Evolutionary conservation across 2,329 filamentous ascomycete genomes (phyloP).

Genomic region (Paracoccidioides lutzii): DNA sequence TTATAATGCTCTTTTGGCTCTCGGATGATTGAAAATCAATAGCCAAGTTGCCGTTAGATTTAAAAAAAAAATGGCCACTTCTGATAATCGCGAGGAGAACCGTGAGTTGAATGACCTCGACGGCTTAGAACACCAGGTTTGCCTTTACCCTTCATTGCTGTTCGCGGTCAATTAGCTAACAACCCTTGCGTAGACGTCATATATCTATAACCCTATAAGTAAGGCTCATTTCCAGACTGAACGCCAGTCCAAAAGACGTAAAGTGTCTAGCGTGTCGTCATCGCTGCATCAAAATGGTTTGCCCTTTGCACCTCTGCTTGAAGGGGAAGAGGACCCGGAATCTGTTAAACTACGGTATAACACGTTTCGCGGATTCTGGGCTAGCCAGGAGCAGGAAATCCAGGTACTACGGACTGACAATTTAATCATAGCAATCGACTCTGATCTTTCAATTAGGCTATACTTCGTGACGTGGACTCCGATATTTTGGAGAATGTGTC

Average conservation of each 20-base stretch:
- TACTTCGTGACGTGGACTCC: slow-evolving; percentile 29
- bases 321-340: slow-evolving; percentile 24
- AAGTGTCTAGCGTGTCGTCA: slow-evolving; percentile 32
- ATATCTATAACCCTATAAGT: slow-evolving; percentile 46
- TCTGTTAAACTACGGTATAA: slow-evolving; percentile 24
- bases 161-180: not conserved
- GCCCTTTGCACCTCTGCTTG: slow-evolving; percentile 28
- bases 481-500: slow-evolving; percentile 26
- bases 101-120: slow-evolving; percentile 7
- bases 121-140: slow-evolving; percentile 21
- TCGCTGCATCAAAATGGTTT: slow-evolving; percentile 9
- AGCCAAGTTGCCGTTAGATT: not conserved
- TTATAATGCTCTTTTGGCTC: not conserved
- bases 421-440: not conserved
- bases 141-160: not conserved
- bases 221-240: slow-evolving; percentile 23
- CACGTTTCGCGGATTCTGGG: slow-evolving; percentile 29
- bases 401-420: slow-evolving; percentile 18
- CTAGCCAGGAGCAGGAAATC: slow-evolving; percentile 26
- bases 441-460: slow-evolving; percentile 9
- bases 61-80: not conserved
- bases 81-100: not conserved
- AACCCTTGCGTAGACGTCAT: slow-evolving; percentile 41
- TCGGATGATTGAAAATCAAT: not conserved
- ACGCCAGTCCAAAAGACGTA: slow-evolving; percentile 46